These are phyloP conservation scores for Flammula alnicola DNA, from an alignment of 1,284 basidiomycete genomes.

Conservation along the genomic window DNA sequence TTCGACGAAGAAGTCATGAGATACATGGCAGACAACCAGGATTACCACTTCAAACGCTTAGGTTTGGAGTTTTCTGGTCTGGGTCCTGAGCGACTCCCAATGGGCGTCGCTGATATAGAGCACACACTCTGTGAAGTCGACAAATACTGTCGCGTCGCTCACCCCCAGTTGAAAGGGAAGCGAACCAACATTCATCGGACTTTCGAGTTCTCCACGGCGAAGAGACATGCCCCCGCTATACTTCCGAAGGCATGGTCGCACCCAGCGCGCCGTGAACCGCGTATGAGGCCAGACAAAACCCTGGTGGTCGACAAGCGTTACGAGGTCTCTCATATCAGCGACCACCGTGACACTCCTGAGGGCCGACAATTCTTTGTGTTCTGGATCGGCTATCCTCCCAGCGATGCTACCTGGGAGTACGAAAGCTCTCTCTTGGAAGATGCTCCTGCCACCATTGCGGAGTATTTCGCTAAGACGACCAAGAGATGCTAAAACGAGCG, in stretches of 20 bases:
- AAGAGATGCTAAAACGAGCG: background rate
- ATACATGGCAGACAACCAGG: constrained; percentile 59
- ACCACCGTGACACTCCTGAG: constrained; percentile 34
- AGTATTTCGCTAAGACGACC: constrained; percentile 34
- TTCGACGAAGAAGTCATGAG: constrained; percentile 59
- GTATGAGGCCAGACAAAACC: constrained; percentile 42
- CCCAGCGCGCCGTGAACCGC: constrained; percentile 38
- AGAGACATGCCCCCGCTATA: constrained; percentile 28
- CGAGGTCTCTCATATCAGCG: constrained; percentile 43
- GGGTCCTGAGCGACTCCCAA: constrained; percentile 46
- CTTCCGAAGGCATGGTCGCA: constrained; percentile 60
- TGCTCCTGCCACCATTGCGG: constrained; percentile 44
- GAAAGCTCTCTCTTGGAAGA: constrained; percentile 50
- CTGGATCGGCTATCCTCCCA: constrained; percentile 63
- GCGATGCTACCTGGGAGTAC: constrained; percentile 69
- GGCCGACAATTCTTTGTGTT: constrained; percentile 55
- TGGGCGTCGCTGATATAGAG: constrained; percentile 67
- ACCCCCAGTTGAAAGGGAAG: constrained; percentile 42
- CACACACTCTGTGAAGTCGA: constrained; percentile 71
- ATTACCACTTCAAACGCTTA: constrained; percentile 54
- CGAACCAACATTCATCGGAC: constrained; percentile 33
- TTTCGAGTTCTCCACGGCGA: constrained; percentile 34
- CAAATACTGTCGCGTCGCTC: constrained; percentile 60
- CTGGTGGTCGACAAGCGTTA: constrained; percentile 47
- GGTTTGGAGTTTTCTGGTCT: constrained; percentile 53